Evolutionary conservation across 2,329 filamentous ascomycete genomes (phyloP).

Genomic region (Penicillium decumbens): DNA sequence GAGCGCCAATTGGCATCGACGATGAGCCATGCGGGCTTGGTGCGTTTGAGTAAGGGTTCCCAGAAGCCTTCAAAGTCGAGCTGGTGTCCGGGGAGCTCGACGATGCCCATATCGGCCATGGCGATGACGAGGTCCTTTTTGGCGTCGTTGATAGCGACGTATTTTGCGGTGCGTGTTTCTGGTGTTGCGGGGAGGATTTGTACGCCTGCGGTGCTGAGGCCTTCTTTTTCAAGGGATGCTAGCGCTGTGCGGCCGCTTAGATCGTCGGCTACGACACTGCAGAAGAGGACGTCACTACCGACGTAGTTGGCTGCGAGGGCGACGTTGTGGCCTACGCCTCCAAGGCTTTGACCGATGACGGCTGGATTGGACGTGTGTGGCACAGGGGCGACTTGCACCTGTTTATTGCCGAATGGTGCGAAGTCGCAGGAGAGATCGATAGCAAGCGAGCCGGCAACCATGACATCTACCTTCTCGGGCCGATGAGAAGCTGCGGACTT

Average conservation of each 20-base stretch:
- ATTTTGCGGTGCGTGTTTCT: slow-evolving; percentile 74
- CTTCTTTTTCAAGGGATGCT: slow-evolving; percentile 55
- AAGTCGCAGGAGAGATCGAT: slow-evolving; percentile 85
- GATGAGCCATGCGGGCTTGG: slow-evolving; percentile 69
- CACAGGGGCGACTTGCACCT: slow-evolving; percentile 31
- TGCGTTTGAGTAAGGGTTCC: slow-evolving; percentile 54
- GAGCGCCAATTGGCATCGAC: slow-evolving; percentile 83
- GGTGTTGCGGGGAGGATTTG: slow-evolving; percentile 50
- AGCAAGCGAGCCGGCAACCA: slow-evolving; percentile 86
- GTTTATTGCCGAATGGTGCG: slow-evolving; percentile 42
- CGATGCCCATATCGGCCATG: slow-evolving; percentile 92
- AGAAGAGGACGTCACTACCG: slow-evolving; percentile 64
- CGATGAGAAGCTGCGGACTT: background rate
- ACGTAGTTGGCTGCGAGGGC: slow-evolving; percentile 74
- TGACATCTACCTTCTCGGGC: slow-evolving; percentile 54
- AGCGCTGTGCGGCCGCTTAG: slow-evolving; percentile 69
- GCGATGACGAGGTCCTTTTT: slow-evolving; percentile 81
- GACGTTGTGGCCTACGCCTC: slow-evolving; percentile 89
- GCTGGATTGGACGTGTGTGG: slow-evolving; percentile 83
- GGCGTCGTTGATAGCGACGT: slow-evolving; percentile 80
- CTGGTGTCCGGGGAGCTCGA: slow-evolving; percentile 48
- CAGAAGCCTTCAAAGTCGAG: slow-evolving; percentile 53
- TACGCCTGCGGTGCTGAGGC: slow-evolving; percentile 63
- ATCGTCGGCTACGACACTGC: slow-evolving; percentile 78
- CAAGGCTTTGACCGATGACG: slow-evolving; percentile 73